Evolutionary conservation across 805 yeast species (phyloP), one percentile per base, ranked within the genome.

Genomic region (Kluyveromyces dobzhanskii): DNA sequence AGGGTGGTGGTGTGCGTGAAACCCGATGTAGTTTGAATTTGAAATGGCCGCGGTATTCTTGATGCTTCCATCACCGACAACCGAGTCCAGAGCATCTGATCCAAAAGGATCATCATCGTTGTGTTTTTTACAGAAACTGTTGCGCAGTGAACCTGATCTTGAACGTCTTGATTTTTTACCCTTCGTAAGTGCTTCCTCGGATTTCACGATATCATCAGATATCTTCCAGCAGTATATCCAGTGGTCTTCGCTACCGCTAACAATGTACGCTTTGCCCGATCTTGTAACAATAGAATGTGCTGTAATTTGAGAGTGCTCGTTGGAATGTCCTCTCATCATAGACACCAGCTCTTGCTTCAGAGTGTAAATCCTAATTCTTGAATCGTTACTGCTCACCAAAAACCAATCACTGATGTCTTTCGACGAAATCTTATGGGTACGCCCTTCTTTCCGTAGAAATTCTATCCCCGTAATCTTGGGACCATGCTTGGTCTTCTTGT

Each of bases 221-320:
- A 34, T n/a, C 40, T 72, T 70, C 97, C 97, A 90, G 10, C 85
- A 63, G 53, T 87, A 88, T 11, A 84, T 75, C 78, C 87, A 78
- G 48, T 84, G 85, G 61, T 88, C 92, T 55, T 88, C 96, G 10
- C 94, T 82, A 0, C 95, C 95, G 6, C 83, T 69, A 7, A 87
- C 70, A 4, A 87, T 70, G 51, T 73, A 75, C 10, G 62, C 52
- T 2, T 51, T 46, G 17, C 47, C 42, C 14, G 46, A 41, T 10
- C 39, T 32, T 27, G 39, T 14, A 1, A 44, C 30, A 18, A 50
- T 32, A 14, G 32, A 23, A 21, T 51, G 57, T 0, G 95, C 95
- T 10, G 68, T 67, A 37, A 84, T 81, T 30, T 85, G 86, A 4
- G 90, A 75, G 33, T 78, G 73, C 39, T 71, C 72, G 57, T 85